phyloP scores from a whole-genome alignment of 192 early-diverging fungal genomes.

The Backusella mclennaniae region DNA sequence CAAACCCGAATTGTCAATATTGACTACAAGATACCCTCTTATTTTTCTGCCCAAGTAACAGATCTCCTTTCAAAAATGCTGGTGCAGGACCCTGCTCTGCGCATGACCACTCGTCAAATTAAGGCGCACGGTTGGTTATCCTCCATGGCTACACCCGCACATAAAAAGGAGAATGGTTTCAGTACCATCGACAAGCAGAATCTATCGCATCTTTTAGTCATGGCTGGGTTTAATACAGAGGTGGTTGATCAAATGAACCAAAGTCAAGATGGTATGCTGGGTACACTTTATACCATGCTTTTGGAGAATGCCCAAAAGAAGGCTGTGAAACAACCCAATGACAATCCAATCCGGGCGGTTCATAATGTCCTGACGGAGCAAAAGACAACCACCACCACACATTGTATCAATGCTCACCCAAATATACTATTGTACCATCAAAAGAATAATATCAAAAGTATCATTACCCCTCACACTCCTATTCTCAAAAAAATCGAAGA shows the following conservation, averaged over 20 bases:
- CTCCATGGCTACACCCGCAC: constrained; percentile 15
- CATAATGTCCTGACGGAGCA: background rate
- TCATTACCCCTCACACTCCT: background rate
- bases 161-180: background rate
- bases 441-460: background rate
- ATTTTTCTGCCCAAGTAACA: constrained; percentile 46
- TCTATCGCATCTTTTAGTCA: constrained; percentile 40
- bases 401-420: background rate
- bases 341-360: background rate
- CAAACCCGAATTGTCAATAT: constrained; percentile 69
- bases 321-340: no score
- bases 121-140: constrained; percentile 62
- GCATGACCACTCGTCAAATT: constrained; percentile 62
- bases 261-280: constrained; percentile 52
- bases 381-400: background rate
- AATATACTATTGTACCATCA: background rate
- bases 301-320: constrained; percentile 32
- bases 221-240: constrained; percentile 56
- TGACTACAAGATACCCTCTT: constrained; percentile 69
- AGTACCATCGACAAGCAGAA: constrained; percentile 36
- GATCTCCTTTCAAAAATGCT: constrained; percentile 68
- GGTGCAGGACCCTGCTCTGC: constrained; percentile 59
- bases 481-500: background rate
- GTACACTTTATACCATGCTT: constrained; percentile 68
- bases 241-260: constrained; percentile 52